Base-by-base conservation (phyloP, 495 filamentous ascomycete species). In the Penicillium cinerascens region DNA sequence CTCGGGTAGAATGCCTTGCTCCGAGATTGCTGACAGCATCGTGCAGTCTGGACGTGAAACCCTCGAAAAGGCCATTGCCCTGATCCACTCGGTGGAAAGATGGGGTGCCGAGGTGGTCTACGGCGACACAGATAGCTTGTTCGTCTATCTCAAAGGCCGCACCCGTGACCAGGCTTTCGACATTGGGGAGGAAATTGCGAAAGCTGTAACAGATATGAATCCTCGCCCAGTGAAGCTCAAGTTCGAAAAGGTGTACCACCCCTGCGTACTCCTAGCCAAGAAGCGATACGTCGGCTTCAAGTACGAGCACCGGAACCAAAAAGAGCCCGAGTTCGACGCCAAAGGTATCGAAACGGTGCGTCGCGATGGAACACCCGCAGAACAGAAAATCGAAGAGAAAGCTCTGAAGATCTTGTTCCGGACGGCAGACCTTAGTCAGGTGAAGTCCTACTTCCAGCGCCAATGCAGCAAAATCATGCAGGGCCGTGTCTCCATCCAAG, bases 201-300 rank as follows among this genome's bases (percentile, higher is more conserved):
- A 88, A 62, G 82, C 83, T 38, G 82, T 98, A 50, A 98, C 95
- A 0, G 76, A 89, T 45, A 87, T 87, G 73, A 98, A 97, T 66
- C 93, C 93, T 9, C 82, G 88, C 9, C 93, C 93, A 0, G 75
- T 98, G 47, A 97, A 96, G 69, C 84, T 98, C 52, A 96, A 97
- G 65, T 97, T 98, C 61, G 95, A 98, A 70, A 98, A 98, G 61
- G 93, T 98, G 11, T 98, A 98, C 67, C 85, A 91, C 46, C 95
- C 93, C 0, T 97, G 92, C 61, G 83, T 97, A 1, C 80, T 98
- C 3, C 81, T 98, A 0, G 90, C 95, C 21, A 98, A 97, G 74
- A 98, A 98, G 69, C 88, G 93, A 35, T 98, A 98, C 62, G 95
- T 97, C 33, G 93, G 93, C 20, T 97, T 95, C 77, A 97, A 95